A percentile compares a stretch with the other conserved stretches of the same genome.
Evolutionary conservation across 768 basidiomycete genomes (phyloP).

Genomic region (Collybia nuda): DNA sequence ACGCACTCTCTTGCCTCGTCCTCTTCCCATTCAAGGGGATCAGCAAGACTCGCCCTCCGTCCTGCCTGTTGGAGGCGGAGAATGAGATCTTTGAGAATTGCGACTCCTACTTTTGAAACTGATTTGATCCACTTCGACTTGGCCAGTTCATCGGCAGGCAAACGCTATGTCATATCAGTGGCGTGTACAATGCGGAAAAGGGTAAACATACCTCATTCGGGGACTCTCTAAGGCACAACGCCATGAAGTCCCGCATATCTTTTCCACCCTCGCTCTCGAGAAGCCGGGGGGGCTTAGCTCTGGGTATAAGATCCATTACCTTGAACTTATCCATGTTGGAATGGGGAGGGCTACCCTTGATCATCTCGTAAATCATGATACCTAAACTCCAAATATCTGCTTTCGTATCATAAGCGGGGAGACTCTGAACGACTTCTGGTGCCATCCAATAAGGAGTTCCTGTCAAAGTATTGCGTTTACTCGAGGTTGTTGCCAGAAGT

Average conservation of each 20-base stretch:
- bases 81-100: conserved; percentile 78
- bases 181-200: not conserved
- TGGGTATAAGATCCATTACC: conserved; percentile 89
- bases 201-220: conserved; percentile 64
- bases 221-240: conserved; percentile 76
- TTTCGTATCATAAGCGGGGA: conserved; percentile 93
- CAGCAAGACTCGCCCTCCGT: conserved; percentile 75
- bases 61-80: conserved; percentile 75
- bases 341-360: conserved; percentile 94
- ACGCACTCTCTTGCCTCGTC: conserved; percentile 60
- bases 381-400: conserved; percentile 99
- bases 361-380: conserved; percentile 95
- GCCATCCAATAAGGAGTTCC: conserved; percentile 99
- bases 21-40: conserved; percentile 69
- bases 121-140: conserved; percentile 92
- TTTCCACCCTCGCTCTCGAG: conserved; percentile 77
- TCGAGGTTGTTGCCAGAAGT: conserved; percentile 75
- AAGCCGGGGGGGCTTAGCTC: conserved; percentile 78
- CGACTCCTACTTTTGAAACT: conserved; percentile 61
- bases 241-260: conserved; percentile 87
- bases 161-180: conserved; percentile 50
- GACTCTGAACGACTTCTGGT: conserved; percentile 89
- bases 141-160: conserved; percentile 84
- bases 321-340: conserved; percentile 81
- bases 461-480: conserved; percentile 94